phyloP scores from a whole-genome alignment of 495 filamentous ascomycete species.

The Paragyromitra xinjiangensis region DNA sequence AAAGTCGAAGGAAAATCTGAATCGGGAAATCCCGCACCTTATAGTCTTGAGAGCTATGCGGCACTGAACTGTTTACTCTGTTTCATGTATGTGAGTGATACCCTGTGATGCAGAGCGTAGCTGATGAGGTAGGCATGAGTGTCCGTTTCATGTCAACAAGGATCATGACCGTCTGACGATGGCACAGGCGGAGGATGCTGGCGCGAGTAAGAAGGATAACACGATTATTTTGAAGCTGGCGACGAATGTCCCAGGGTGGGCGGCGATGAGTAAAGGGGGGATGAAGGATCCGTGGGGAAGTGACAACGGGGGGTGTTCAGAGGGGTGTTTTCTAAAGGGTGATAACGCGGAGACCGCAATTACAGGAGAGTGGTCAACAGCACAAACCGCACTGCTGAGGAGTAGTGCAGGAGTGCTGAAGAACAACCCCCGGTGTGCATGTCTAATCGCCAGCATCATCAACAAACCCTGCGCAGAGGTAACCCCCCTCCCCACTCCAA shows the following conservation, averaged over 20 bases:
- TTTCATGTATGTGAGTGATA: conserved; percentile 53
- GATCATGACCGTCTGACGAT: conserved; percentile 49
- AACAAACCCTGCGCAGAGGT: conserved; percentile 55
- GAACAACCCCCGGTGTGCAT: conserved; percentile 54
- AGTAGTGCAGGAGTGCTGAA: conserved; percentile 48
- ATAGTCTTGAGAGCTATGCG: conserved; percentile 57
- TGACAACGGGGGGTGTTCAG: conserved; percentile 40
- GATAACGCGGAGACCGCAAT: conserved; percentile 10
- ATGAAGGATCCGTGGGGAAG: conserved; percentile 41
- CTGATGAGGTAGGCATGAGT: conserved; percentile 56
- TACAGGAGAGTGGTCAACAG: conserved; percentile 37
- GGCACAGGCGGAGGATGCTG: conserved; percentile 15
- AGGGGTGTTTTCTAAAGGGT: conserved; percentile 50
- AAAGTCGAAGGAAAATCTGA: conserved; percentile 9
- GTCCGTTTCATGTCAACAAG: conserved; percentile 57
- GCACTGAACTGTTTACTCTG: conserved; percentile 57
- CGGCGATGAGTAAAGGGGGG: conserved; percentile 41
- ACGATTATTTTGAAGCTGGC: conserved; percentile 35
- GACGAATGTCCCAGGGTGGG: conserved; percentile 50
- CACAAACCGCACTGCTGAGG: conserved; percentile 47
- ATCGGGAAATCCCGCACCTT: conserved; percentile 45
- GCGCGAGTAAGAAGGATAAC: conserved; percentile 27
- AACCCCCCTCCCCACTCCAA: conserved; percentile 13
- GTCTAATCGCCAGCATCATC: conserved; percentile 50
- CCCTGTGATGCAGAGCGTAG: not conserved